Conservation (phyloP, 768 basidiomycete genomes). For the Leccinellum rugosiceps region DNA sequence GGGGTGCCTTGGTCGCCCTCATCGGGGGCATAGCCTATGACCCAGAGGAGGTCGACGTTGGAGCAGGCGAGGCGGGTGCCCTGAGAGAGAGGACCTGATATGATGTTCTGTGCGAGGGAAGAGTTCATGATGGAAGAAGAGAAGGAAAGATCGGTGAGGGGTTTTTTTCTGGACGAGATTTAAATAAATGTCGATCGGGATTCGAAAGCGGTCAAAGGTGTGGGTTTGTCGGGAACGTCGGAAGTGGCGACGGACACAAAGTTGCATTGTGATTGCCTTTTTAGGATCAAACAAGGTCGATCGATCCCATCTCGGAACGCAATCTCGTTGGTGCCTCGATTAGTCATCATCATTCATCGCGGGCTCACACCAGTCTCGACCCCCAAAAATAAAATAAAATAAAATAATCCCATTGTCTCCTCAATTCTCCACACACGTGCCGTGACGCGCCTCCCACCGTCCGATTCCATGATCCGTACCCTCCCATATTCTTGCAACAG, state of each 20-base stretch:
- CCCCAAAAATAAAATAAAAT: neutral
- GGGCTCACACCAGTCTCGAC: neutral
- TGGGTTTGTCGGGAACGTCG: neutral
- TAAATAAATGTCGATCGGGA: conserved; percentile 27
- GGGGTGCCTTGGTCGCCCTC: conserved; percentile 63
- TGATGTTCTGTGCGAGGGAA: conserved; percentile 13
- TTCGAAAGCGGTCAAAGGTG: conserved; percentile 10
- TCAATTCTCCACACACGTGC: conserved; percentile 36
- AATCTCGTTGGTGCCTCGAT: conserved; percentile 14
- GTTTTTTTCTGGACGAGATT: conserved; percentile 11
- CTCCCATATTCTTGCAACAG: conserved; percentile 59
- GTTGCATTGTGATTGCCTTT: conserved; percentile 16
- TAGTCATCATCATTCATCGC: neutral
- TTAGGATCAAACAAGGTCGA: conserved; percentile 28
- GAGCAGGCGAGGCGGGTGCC: conserved; percentile 41
- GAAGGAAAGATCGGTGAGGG: neutral
- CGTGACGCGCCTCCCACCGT: conserved; percentile 53
- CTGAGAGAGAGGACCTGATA: neutral
- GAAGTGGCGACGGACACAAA: conserved; percentile 4
- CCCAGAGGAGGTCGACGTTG: conserved; percentile 52
- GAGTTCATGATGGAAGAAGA: neutral
- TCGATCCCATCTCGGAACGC: conserved; percentile 15
- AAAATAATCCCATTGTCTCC: neutral
- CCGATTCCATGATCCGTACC: conserved; percentile 26
- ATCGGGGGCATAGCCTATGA: conserved; percentile 60